Evolutionary conservation across 352 stramenopile genomes (phyloP).

Genomic region (Pythium rhizo-oryzae): DNA sequence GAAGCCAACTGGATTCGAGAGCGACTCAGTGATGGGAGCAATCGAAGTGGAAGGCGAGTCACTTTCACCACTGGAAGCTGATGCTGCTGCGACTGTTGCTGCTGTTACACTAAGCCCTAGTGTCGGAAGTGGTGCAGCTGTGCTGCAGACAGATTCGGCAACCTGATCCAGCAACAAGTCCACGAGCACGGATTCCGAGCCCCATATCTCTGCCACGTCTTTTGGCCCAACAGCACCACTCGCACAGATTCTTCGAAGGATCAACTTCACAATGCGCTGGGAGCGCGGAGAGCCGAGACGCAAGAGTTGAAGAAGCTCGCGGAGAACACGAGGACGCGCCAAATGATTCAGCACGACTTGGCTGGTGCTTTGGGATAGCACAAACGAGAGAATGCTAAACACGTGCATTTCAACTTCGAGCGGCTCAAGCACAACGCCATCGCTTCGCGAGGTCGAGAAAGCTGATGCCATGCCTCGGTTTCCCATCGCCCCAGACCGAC

Average conservation of each 20-base stretch:
- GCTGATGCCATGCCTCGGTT: conserved; percentile 14
- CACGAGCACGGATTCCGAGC: conserved; percentile 80
- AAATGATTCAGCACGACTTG: conserved; percentile 62
- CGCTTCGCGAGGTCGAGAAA: conserved; percentile 24
- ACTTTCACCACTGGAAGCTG: conserved; percentile 3
- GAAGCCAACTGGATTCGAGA: conserved; percentile 84
- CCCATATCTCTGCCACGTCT: conserved; percentile 72
- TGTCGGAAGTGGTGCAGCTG: conserved; percentile 59
- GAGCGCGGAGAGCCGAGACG: conserved; percentile 74
- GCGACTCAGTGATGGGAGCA: conserved; percentile 59
- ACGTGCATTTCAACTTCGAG: conserved; percentile 80
- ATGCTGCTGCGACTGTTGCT: conserved; percentile 16
- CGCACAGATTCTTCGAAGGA: conserved; percentile 75
- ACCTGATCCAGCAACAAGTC: conserved; percentile 88
- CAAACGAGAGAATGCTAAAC: conserved; percentile 73
- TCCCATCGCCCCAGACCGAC: conserved; percentile 18
- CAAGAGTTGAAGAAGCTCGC: conserved; percentile 79
- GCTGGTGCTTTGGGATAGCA: conserved; percentile 78
- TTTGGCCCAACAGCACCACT: conserved; percentile 65
- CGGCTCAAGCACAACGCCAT: conserved; percentile 50
- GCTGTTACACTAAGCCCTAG: conserved; percentile 50
- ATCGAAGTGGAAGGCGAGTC: conserved; percentile 12
- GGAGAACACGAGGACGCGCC: conserved; percentile 58
- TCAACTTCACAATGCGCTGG: conserved; percentile 82
- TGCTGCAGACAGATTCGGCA: conserved; percentile 84